These are phyloP conservation scores for Conoideocrella luteorostrata DNA, from an alignment of 2,329 filamentous ascomycete genomes.

Conservation along the genomic window DNA sequence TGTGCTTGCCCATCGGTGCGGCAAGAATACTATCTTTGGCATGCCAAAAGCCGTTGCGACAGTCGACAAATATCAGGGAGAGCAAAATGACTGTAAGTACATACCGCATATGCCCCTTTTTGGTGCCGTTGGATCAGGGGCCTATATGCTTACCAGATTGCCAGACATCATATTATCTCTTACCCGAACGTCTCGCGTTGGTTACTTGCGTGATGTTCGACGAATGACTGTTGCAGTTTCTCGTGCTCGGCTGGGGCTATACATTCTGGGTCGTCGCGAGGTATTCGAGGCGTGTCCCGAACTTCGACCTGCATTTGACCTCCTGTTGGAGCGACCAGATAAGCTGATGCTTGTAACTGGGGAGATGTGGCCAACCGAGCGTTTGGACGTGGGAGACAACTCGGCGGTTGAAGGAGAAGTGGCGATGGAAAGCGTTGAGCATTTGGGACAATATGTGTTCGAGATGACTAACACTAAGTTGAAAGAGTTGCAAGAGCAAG, in stretches of 20 bases:
- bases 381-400: conserved; percentile 38
- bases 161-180: conserved; percentile 91
- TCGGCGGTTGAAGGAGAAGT: conserved; percentile 48
- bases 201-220: conserved; percentile 88
- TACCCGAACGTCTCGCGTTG: conserved; percentile 79
- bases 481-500: conserved; percentile 39
- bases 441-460: conserved; percentile 91
- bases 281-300: conserved; percentile 89
- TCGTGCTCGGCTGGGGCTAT: conserved; percentile 83
- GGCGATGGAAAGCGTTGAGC: conserved; percentile 85
- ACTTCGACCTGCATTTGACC: conserved; percentile 76
- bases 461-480: conserved; percentile 76
- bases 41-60: conserved; percentile 86
- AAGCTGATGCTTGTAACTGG: conserved; percentile 76
- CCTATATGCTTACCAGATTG: background rate
- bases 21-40: conserved; percentile 77
- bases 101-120: too few species aligned
- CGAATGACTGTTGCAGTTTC: conserved; percentile 92
- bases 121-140: too few species aligned
- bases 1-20: conserved; percentile 77
- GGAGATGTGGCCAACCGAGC: conserved; percentile 73
- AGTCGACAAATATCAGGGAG: conserved; percentile 97
- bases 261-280: conserved; percentile 80
- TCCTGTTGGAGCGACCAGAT: conserved; percentile 69
- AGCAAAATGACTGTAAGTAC: conserved; percentile 95